A percentile compares a stretch with the other conserved stretches of the same genome.
These are phyloP conservation scores for Penicillium sp. DNA, from an alignment of 2,329 filamentous ascomycete genomes.

Conservation along the genomic window DNA sequence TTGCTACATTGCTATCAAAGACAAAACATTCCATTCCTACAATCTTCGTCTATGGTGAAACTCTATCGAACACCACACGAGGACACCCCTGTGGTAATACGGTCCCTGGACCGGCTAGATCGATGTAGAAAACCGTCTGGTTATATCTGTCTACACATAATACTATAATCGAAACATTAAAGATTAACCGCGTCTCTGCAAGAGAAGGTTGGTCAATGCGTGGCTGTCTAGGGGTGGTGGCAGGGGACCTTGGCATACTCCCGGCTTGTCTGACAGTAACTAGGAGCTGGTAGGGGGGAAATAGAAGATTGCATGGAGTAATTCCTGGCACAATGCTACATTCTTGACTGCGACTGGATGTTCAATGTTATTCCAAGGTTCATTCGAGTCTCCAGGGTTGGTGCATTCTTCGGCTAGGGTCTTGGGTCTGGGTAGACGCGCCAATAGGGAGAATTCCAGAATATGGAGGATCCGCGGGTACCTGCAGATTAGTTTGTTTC, in stretches of 20 bases:
- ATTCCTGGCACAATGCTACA: neutral
- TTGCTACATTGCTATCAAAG: neutral
- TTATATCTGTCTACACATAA: too few species aligned
- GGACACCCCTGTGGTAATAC: neutral
- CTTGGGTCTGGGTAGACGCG: neutral
- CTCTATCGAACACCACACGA: neutral
- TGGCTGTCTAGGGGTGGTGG: neutral
- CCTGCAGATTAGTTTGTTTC: neutral
- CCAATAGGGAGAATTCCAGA: slow-evolving; percentile 4
- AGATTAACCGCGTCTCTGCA: neutral
- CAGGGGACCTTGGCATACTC: neutral
- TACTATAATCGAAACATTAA: neutral
- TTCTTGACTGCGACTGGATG: neutral
- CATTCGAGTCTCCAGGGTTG: too few species aligned
- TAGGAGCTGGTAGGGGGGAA: neutral
- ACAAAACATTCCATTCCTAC: slow-evolving; percentile 7
- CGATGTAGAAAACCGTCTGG: neutral
- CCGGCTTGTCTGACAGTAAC: neutral
- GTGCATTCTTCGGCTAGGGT: neutral
- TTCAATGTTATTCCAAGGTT: neutral
- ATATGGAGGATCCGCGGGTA: neutral
- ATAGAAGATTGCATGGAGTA: neutral
- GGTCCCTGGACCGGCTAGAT: neutral
- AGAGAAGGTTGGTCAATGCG: neutral
- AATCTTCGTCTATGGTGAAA: neutral